Evolutionary conservation across 768 basidiomycete genomes (phyloP).

Genomic region (Rhodocollybia butyracea): DNA sequence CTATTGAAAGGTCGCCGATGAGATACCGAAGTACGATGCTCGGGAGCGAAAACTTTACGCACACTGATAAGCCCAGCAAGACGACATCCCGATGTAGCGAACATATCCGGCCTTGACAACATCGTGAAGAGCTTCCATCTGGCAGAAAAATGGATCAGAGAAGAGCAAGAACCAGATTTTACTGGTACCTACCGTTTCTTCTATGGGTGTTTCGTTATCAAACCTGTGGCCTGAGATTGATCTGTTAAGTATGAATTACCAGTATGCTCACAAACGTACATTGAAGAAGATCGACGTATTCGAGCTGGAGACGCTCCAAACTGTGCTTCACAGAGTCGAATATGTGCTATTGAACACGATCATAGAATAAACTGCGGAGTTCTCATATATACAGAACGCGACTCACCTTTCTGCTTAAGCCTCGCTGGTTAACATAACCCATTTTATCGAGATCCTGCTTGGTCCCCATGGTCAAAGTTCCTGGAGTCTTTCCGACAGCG

Average conservation of each 20-base stretch:
- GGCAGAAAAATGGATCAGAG: not conserved
- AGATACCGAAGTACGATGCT: not conserved
- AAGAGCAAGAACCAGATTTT: not conserved
- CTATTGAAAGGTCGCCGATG: constrained; percentile 22
- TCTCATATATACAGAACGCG: not conserved
- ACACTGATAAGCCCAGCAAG: constrained; percentile 31
- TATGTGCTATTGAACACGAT: constrained; percentile 33
- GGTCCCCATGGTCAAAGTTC: not conserved
- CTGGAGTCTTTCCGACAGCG: constrained; percentile 20
- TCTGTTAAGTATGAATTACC: too few species aligned
- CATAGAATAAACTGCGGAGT: too few species aligned
- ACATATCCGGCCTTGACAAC: constrained; percentile 47
- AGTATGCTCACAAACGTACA: too few species aligned
- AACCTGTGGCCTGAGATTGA: constrained; percentile 26
- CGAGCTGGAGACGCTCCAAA: constrained; percentile 47
- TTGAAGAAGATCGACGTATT: constrained; percentile 55
- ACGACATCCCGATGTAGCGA: constrained; percentile 39
- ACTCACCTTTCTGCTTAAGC: constrained; percentile 32
- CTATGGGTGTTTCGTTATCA: constrained; percentile 22
- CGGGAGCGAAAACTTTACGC: constrained; percentile 13
- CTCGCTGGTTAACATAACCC: constrained; percentile 22
- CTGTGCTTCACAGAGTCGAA: constrained; percentile 43
- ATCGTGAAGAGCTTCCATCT: constrained; percentile 51
- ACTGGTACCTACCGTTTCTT: constrained; percentile 21
- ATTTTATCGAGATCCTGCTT: not conserved